phyloP scores from a whole-genome alignment of 331 rosid genomes.

The Quercus phellos region DNA sequence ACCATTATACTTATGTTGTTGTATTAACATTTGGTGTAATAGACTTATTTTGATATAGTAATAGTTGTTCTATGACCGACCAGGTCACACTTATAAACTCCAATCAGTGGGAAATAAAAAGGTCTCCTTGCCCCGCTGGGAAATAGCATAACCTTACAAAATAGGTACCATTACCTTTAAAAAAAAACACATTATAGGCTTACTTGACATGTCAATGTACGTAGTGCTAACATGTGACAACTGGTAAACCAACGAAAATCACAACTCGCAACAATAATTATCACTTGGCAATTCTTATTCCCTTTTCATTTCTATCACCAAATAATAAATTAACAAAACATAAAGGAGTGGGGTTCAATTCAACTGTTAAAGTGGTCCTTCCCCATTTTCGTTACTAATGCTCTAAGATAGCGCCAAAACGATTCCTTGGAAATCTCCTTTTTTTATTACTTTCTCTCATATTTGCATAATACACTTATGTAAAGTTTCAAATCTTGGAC shows the following conservation, averaged over 20 bases:
- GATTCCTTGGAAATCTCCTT: background rate
- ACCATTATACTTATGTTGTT: no score
- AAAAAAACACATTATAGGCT: no score
- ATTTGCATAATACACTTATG: no score
- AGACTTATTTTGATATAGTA: no score
- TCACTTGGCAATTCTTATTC: slow-evolving; percentile 17
- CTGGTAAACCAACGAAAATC: background rate
- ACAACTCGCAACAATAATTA: background rate
- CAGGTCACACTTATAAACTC: background rate
- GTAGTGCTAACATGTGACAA: background rate
- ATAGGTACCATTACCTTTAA: background rate
- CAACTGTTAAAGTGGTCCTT: slow-evolving; percentile 28
- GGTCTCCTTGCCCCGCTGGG: background rate
- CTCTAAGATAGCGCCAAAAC: slow-evolving; percentile 21
- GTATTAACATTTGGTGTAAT: no score
- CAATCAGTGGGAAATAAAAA: background rate
- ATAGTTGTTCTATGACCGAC: background rate
- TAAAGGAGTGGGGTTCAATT: slow-evolving; percentile 6
- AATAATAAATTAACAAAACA: background rate
- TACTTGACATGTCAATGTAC: background rate
- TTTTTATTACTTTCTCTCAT: no score
- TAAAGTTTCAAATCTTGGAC: no score
- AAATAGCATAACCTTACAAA: background rate
- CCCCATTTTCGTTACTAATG: slow-evolving; percentile 14
- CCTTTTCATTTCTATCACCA: background rate